Evolutionary conservation across 768 basidiomycete genomes (phyloP).

Genomic region (Russula compacta): DNA sequence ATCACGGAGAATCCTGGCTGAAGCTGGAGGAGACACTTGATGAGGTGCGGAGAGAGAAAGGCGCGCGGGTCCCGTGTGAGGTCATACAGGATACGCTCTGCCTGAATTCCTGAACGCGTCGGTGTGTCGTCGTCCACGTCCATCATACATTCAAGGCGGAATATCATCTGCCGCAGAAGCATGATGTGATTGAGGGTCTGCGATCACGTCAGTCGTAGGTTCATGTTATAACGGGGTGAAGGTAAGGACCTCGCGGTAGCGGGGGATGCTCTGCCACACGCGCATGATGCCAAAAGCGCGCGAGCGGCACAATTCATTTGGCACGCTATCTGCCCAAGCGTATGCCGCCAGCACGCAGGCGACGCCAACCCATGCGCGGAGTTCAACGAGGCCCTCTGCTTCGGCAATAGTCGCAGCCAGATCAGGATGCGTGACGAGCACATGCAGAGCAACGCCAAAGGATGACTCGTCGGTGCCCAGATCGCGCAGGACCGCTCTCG

Average conservation of each 20-base stretch:
- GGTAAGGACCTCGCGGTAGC: conserved; percentile 56
- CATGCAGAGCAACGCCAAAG: conserved; percentile 64
- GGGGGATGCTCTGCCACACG: conserved; percentile 57
- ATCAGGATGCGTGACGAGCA: conserved; percentile 51
- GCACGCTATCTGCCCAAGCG: conserved; percentile 74
- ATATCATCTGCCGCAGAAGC: conserved; percentile 60
- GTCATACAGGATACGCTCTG: conserved; percentile 57
- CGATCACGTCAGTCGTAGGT: not conserved
- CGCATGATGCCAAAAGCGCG: conserved; percentile 52
- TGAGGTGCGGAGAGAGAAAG: conserved; percentile 49
- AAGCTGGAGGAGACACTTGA: conserved; percentile 50
- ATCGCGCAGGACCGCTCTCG: conserved; percentile 48
- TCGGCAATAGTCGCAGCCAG: conserved; percentile 31
- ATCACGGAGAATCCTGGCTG: conserved; percentile 53
- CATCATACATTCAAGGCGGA: conserved; percentile 66
- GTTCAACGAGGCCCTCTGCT: conserved; percentile 40
- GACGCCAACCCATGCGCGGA: conserved; percentile 62
- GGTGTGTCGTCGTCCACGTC: conserved; percentile 52
- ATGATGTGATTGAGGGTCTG: conserved; percentile 71
- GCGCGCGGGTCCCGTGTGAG: conserved; percentile 52
- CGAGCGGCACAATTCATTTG: conserved; percentile 54
- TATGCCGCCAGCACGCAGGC: conserved; percentile 59
- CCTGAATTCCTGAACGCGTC: conserved; percentile 51
- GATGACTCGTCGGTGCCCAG: conserved; percentile 56
- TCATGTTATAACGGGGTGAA: not conserved